Base-by-base conservation (phyloP, 2,329 filamentous ascomycete genomes). In the Aspergillus neoniger region DNA sequence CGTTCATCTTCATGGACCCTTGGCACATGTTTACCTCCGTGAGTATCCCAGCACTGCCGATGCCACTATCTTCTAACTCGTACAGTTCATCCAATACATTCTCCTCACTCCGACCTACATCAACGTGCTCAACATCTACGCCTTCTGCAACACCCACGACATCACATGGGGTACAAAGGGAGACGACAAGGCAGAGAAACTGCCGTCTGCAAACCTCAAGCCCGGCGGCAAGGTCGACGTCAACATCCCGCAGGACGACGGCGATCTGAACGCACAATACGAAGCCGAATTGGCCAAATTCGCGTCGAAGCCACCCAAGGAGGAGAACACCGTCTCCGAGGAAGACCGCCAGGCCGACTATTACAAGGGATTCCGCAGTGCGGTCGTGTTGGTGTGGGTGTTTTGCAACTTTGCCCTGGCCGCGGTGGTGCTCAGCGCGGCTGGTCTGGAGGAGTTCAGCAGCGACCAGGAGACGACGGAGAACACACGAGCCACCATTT, bases 81-180 rank as follows among this genome's bases (percentile, higher is more conserved):
- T 12, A n/a, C 60, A 90, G 60, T 92, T 98, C 77, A 77, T 92
- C 52, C 95, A 98, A 85, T 99, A 99, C 76, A 88, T 98, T 69
- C 86, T 98, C 44, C 85, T 99, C 60, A 96, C 93, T 0, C 95
- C 95, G 0, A 96, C 93, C 0, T 99, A 96, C 80, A 96, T 96
- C 81, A 99, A 98, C 78, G 93, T 98, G 61, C 88, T 99, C 70
- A 99, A 98, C 82, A 95, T 99, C 59, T 99, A 98, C 78, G 94
- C 94, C 63, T 99, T 99, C 79, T 98, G 93, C 80, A 97, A 97
- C 79, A 96, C 93, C 25, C 93, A 97, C 83, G 93, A 97, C 73
- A 95, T 97, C 66, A 96, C 93, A 3, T 97, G 93, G 93, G 93
- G 93, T 72, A 99, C 95, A 44, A 99, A 98, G 78, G 95, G 95